Conservation (phyloP, 2,329 filamentous ascomycete species). For the Aspergillus fructus region DNA sequence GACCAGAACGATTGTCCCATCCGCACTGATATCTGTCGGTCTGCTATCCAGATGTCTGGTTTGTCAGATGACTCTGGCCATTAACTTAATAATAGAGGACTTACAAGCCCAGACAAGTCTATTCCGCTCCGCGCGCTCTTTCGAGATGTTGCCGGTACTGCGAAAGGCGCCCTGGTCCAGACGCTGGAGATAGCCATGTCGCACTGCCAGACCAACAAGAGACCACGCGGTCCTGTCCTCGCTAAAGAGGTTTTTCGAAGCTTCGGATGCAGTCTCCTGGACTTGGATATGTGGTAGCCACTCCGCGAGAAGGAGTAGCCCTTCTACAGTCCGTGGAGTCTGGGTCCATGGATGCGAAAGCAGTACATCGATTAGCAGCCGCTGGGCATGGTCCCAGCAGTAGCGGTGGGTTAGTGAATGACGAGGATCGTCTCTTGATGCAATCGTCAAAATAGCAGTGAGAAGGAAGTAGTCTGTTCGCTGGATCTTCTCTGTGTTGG, state of each 20-base stretch:
- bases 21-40: not conserved
- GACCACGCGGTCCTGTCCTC: not conserved
- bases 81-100: no score
- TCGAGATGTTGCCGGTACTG: not conserved
- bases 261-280: not conserved
- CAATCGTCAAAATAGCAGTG: not conserved
- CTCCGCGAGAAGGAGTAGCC: not conserved
- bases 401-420: not conserved
- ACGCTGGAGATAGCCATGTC: not conserved
- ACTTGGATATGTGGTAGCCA: not conserved
- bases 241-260: not conserved
- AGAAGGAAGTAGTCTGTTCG: not conserved
- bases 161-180: not conserved
- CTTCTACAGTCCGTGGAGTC: not conserved
- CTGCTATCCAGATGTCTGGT: not conserved
- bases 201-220: not conserved
- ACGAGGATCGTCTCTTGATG: not conserved
- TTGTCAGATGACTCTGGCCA: not conserved
- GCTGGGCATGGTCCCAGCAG: not conserved
- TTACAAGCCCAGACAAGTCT: not conserved
- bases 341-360: not conserved
- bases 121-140: not conserved
- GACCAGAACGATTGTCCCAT: not conserved
- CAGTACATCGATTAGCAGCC: not conserved
- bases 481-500: not conserved